Evolutionary conservation across 2,329 filamentous ascomycete species (phyloP), one percentile per base, ranked within the genome.

Genomic region (Lasiodiplodia sp.): DNA sequence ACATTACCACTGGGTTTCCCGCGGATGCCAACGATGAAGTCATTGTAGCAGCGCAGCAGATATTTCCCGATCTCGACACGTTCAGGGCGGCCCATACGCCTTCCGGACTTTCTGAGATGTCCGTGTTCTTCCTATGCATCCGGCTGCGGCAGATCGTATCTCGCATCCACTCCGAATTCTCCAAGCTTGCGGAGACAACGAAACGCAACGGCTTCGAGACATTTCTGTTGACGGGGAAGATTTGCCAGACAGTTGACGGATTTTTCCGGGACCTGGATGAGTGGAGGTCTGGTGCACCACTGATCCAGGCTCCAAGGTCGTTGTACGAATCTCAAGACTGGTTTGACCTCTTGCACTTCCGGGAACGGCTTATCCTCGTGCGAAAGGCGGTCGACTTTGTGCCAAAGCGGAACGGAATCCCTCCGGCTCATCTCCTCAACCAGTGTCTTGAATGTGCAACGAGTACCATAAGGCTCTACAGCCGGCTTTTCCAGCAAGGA

Each of bases 311-410:
- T 0, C 80, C 81, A 0, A 73, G 72, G 5, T 79, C 78, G n/a
- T 73, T 85, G 0, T 85, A 83, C 49, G 79, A 85, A 67, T 77
- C 75, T 6, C 74, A 78, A 10, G 80, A 82, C 25, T 85, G 81
- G 81, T 83, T 82, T 47, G 81, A 84, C 49, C 76, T 83, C 16
- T 71, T 84, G 3, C 72, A 76, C 1, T 76, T 80, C 4, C 78
- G 82, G 38, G 83, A 85, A 53, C 73, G 77, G 23, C 72, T 84
- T 0, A 73, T 80, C 1, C 75, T 84, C 0, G 71, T 83, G 0
- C 75, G 83, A 53, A 77, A 80, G 0, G 82, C 81, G 0, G 79
- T 84, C 11, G 77, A 83, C 31, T 72, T 81, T 2, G 73, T 81
- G 0, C 78, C 70, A 14, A 53, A 68, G 10, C 65, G 57, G 2